Conservation (phyloP, 257 asterid genomes). For the Petunia axillaris region DNA sequence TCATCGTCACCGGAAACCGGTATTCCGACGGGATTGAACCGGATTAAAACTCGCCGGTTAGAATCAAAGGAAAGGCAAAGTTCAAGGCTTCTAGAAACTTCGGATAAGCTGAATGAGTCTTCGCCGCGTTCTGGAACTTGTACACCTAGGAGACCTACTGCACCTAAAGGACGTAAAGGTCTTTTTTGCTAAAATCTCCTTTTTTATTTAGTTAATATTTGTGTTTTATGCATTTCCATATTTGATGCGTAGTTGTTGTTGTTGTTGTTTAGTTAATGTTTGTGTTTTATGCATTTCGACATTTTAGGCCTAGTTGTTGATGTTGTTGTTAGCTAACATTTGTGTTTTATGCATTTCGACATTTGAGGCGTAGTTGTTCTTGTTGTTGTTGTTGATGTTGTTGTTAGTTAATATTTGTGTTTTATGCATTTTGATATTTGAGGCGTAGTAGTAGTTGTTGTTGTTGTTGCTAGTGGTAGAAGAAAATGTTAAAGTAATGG, state of each 20-base stretch:
- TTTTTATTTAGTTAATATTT: not conserved
- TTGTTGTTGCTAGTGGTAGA: no score
- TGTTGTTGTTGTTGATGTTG: no score
- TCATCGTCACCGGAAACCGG: constrained; percentile 50
- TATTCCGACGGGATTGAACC: constrained; percentile 89
- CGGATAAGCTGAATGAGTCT: constrained; percentile 56
- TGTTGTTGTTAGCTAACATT: not conserved
- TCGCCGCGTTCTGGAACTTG: constrained; percentile 53
- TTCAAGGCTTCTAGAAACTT: constrained; percentile 48
- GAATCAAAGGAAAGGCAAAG: constrained; percentile 45
- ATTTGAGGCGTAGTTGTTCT: no score
- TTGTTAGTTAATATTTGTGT: no score
- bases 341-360: not conserved
- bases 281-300: no score
- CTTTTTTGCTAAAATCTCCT: not conserved
- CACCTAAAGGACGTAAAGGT: constrained; percentile 42
- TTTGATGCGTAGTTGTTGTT: no score
- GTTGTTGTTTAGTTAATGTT: no score
- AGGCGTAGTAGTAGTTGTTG: no score
- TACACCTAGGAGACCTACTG: constrained; percentile 46
- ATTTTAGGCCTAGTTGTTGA: no score
- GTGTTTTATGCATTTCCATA: no score
- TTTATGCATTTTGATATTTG: no score
- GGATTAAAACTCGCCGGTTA: constrained; percentile 73
- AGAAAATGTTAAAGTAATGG: no score